These are phyloP conservation scores for Phytophthora tentaculata DNA, from an alignment of 352 stramenopile species.

Conservation along the genomic window DNA sequence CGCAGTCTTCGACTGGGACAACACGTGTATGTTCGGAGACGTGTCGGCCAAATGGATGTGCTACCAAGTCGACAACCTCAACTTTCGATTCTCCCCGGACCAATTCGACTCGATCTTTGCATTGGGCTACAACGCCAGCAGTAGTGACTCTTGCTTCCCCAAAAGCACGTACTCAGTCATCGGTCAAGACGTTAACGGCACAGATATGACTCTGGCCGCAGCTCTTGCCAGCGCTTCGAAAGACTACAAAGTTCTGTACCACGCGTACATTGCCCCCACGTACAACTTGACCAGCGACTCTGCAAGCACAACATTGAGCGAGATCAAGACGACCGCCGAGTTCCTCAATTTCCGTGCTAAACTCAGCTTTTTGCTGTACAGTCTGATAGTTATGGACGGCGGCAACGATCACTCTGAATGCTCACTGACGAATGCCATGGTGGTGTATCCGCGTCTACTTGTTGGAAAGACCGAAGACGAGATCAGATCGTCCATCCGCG, in stretches of 20 bases:
- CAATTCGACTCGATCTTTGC: slow-evolving; percentile 50
- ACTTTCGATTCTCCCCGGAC: slow-evolving; percentile 44
- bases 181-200: slow-evolving; percentile 38
- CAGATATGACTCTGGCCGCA: slow-evolving; percentile 40
- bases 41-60: slow-evolving; percentile 53
- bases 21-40: slow-evolving; percentile 64
- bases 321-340: slow-evolving; percentile 40
- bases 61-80: slow-evolving; percentile 56
- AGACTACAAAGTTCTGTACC: slow-evolving; percentile 54
- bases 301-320: slow-evolving; percentile 18
- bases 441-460: slow-evolving; percentile 48
- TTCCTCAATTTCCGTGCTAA: slow-evolving; percentile 63
- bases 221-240: slow-evolving; percentile 27
- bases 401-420: slow-evolving; percentile 40
- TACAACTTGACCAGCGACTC: slow-evolving; percentile 41
- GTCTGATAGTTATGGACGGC: slow-evolving; percentile 40
- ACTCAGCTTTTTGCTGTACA: slow-evolving; percentile 46
- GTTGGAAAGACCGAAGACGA: slow-evolving; percentile 57
- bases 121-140: slow-evolving; percentile 50
- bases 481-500: slow-evolving; percentile 42
- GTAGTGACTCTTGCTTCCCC: slow-evolving; percentile 42
- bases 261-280: slow-evolving; percentile 50
- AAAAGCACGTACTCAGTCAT: slow-evolving; percentile 45
- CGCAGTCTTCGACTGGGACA: slow-evolving; percentile 61
- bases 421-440: slow-evolving; percentile 46